Base-by-base conservation (phyloP, 2,329 filamentous ascomycete genomes). In the Aquanectria penicillioides region DNA sequence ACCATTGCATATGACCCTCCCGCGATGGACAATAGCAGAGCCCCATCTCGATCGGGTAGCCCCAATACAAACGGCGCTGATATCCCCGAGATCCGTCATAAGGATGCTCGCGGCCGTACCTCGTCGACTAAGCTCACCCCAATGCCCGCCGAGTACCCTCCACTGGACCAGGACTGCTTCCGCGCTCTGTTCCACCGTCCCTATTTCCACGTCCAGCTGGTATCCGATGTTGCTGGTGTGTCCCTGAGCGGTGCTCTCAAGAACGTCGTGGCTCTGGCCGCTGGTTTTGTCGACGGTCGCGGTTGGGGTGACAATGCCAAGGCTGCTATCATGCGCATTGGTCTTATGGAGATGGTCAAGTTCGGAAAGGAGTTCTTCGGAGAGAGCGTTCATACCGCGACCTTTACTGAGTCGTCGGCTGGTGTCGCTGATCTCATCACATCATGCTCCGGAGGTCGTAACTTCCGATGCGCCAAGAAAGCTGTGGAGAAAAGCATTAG, bases 291-390 rank as follows among this genome's bases (percentile, higher is more conserved):
- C 38, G 93, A 97, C 65, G 95, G 95, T 29, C 87, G 94, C 61
- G 94, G 94, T 65, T 99, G 95, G 94, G 95, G 95, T 71, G 94
- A 98, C 81, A 99, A 98, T 69, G 94, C 94, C 66, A 98, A 99
- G 81, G 93, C 95, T n/a, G 95, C 95, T 40, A 89, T 99, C 60
- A 98, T 99, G 93, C 91, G 95, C 36, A 90, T 98, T 17, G 95
- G 95, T 7, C 86, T 99, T 40, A 84, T 97, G 69, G 95, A 99
- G 79, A 97, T 97, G 90, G 93, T 98, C 71, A 90, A 91, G 73
- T 99, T 99, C 68, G 94, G 94, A 65, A 93, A 94, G 76, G 88
- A 90, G 69, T 99, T 98, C 82, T 99, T 98, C 74, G 87, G 88
- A 15, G 86, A 94, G 70, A 92, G 91, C 1, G 89, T 95, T 22